These are phyloP conservation scores for Aspergillus ibericus DNA, from an alignment of 2,329 filamentous ascomycete genomes.

Conservation along the genomic window DNA sequence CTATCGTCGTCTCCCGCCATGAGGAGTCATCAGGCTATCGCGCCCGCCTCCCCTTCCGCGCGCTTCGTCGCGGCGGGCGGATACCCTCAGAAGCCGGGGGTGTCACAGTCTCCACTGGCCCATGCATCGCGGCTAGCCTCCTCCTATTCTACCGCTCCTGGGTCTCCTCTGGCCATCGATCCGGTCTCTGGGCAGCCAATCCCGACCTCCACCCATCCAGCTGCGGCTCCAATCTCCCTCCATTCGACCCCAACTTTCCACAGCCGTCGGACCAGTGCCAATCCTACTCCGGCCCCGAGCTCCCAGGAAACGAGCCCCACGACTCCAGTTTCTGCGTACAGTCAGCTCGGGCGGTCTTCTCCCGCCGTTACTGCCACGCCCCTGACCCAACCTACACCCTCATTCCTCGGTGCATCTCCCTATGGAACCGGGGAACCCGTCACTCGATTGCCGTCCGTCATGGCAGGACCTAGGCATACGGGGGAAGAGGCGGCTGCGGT, in stretches of 20 bases:
- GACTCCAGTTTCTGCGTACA: slow-evolving; percentile 35
- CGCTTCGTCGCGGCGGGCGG: slow-evolving; percentile 32
- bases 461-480: slow-evolving; percentile 20
- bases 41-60: slow-evolving; percentile 39
- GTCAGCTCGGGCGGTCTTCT: slow-evolving; percentile 32
- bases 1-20: slow-evolving; percentile 35
- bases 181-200: slow-evolving; percentile 23
- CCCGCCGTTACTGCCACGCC: slow-evolving; percentile 27
- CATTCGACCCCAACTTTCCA: slow-evolving; percentile 37
- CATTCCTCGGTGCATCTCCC: slow-evolving; percentile 18
- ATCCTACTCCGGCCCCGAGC: slow-evolving; percentile 31
- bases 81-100: slow-evolving; percentile 32
- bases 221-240: slow-evolving; percentile 21
- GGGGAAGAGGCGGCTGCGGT: slow-evolving; percentile 19
- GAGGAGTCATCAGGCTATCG: slow-evolving; percentile 32
- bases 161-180: slow-evolving; percentile 29
- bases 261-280: slow-evolving; percentile 32
- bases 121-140: slow-evolving; percentile 32
- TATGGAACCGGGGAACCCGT: slow-evolving; percentile 30
- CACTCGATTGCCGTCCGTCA: slow-evolving; percentile 24
- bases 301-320: slow-evolving; percentile 39
- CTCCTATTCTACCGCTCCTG: slow-evolving; percentile 26
- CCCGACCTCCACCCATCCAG: slow-evolving; percentile 18
- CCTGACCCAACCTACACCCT: slow-evolving; percentile 18
- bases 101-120: slow-evolving; percentile 38